These are phyloP conservation scores for Adiantum capillusveneris DNA, from an alignment of 75 land plant genomes.

Conservation along the genomic window DNA sequence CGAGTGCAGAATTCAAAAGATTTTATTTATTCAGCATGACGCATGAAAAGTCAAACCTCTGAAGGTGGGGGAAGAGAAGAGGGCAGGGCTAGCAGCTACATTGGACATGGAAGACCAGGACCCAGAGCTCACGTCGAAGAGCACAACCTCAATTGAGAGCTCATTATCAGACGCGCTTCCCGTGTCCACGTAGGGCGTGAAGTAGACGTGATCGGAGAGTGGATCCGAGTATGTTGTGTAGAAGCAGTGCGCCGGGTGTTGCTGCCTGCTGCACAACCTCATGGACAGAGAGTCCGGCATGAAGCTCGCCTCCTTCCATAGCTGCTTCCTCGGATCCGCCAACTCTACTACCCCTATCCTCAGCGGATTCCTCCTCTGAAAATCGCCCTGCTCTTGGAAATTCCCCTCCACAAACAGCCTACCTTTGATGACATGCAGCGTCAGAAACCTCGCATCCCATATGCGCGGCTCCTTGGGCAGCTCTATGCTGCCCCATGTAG, in stretches of 20 bases:
- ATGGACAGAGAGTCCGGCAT: neutral
- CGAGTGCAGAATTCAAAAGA: too few species aligned
- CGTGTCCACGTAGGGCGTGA: too few species aligned
- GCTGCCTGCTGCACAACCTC: neutral
- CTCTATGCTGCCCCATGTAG: neutral
- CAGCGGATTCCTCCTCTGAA: neutral
- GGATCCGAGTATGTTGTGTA: neutral
- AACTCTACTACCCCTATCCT: neutral
- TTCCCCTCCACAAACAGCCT: neutral
- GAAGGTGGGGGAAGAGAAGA: too few species aligned
- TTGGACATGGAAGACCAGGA: too few species aligned
- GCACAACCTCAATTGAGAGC: too few species aligned
- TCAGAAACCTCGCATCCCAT: neutral
- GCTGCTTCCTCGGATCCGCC: neutral
- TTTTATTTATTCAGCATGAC: too few species aligned
- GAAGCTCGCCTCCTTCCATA: neutral
- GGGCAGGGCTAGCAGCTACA: too few species aligned
- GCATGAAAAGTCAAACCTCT: too few species aligned
- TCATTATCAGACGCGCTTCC: too few species aligned
- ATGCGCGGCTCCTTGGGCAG: neutral
- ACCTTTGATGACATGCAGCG: neutral
- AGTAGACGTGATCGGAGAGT: too few species aligned
- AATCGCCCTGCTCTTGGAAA: neutral
- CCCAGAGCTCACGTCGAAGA: too few species aligned
- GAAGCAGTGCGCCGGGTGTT: neutral